These are phyloP conservation scores for Polyplosphaeria fusca DNA, from an alignment of 495 filamentous ascomycete genomes.

Conservation along the genomic window DNA sequence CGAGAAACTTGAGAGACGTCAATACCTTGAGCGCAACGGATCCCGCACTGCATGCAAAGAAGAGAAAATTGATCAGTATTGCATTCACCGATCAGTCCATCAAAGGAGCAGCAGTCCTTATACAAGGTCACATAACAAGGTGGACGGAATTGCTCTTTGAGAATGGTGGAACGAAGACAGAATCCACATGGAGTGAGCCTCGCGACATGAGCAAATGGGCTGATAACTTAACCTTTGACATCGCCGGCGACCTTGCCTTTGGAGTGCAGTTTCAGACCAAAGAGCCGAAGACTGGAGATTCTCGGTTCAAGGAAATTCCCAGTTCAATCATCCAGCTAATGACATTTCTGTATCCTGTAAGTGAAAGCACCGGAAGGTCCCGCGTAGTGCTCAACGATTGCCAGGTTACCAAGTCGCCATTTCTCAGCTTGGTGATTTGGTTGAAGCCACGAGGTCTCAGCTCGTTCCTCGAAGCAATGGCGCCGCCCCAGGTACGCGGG, in stretches of 20 bases:
- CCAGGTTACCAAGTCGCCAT: conserved; percentile 22
- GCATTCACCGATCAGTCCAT: conserved; percentile 38
- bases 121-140: conserved; percentile 37
- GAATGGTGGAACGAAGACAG: not conserved
- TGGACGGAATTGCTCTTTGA: conserved; percentile 35
- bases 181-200: conserved; percentile 15
- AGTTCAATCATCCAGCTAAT: conserved; percentile 26
- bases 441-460: no score
- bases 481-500: not conserved
- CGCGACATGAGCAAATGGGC: conserved; percentile 57
- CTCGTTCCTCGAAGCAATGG: no score
- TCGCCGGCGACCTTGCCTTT: conserved; percentile 67
- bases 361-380: not conserved
- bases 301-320: conserved; percentile 28
- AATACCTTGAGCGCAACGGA: conserved; percentile 33
- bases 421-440: conserved; percentile 6
- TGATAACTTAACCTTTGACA: conserved; percentile 66
- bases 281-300: conserved; percentile 19
- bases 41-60: conserved; percentile 33
- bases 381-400: not conserved
- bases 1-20: conserved; percentile 18
- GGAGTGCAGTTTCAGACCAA: conserved; percentile 56
- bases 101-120: conserved; percentile 5
- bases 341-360: conserved; percentile 12
- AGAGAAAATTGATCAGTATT: conserved; percentile 34